These are phyloP conservation scores for Smittium culicis DNA, from an alignment of 371 early-diverging fungal species.

Conservation along the genomic window DNA sequence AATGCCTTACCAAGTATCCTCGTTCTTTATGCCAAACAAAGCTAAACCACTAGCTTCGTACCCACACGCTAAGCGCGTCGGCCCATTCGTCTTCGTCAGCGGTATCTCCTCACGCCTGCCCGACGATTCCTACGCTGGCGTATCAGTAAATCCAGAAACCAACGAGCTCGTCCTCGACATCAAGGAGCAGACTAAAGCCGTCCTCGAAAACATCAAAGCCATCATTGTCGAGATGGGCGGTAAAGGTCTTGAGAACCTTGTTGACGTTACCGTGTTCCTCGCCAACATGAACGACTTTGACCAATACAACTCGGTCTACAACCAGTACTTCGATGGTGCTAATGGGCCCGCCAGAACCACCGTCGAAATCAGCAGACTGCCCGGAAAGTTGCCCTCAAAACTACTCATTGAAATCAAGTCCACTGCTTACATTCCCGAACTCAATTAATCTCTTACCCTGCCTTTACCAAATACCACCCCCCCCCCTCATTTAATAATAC, in stretches of 20 bases:
- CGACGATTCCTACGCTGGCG: conserved; percentile 37
- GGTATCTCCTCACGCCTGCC: conserved; percentile 30
- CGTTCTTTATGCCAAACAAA: conserved; percentile 4
- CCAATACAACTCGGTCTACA: conserved; percentile 12
- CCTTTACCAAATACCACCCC: too few species aligned
- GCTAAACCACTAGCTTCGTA: conserved; percentile 30
- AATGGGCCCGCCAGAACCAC: conserved; percentile 13
- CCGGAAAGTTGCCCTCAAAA: conserved; percentile 10
- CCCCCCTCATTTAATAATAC: too few species aligned
- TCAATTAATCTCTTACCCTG: too few species aligned
- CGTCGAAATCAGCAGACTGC: conserved; percentile 9
- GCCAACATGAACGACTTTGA: conserved; percentile 12
- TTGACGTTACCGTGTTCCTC: conserved; percentile 15
- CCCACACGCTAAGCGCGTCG: conserved; percentile 33
- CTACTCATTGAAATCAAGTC: conserved; percentile 14
- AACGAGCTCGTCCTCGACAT: conserved; percentile 26
- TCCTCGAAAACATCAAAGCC: conserved; percentile 24
- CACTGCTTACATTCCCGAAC: conserved; percentile 10
- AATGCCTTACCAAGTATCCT: not conserved
- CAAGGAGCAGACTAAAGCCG: conserved; percentile 29
- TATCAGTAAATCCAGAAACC: conserved; percentile 26
- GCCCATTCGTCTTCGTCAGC: conserved; percentile 30
- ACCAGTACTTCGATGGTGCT: conserved; percentile 6
- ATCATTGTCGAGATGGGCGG: conserved; percentile 10
- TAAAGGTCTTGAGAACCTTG: conserved; percentile 6